phyloP scores from a whole-genome alignment of 208 protist species.

The Leptomonas seymouri region DNA sequence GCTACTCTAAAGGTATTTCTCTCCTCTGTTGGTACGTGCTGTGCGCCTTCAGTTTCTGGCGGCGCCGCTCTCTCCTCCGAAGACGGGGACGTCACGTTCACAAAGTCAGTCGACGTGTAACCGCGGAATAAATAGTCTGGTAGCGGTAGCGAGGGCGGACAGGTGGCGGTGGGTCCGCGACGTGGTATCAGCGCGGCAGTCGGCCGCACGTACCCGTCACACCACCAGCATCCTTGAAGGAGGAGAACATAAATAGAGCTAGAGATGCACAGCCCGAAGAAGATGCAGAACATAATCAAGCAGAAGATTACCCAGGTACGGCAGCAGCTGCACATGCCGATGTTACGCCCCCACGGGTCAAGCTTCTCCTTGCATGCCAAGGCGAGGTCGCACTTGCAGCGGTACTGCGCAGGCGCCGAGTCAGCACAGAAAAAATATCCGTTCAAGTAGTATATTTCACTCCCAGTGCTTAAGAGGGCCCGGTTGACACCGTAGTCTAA shows the following conservation, averaged over 20 bases:
- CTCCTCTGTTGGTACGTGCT: neutral
- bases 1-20: neutral
- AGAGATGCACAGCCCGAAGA: constrained; percentile 28
- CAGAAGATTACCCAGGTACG: constrained; percentile 55
- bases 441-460: constrained; percentile 17
- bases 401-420: constrained; percentile 21
- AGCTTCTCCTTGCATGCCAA: constrained; percentile 25
- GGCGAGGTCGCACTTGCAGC: constrained; percentile 32
- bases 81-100: constrained; percentile 22
- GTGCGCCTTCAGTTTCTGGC: neutral
- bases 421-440: constrained; percentile 39
- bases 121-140: constrained; percentile 66
- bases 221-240: constrained; percentile 62
- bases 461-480: constrained; percentile 1
- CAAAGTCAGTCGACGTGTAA: constrained; percentile 53
- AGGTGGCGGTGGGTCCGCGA: constrained; percentile 39
- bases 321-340: constrained; percentile 72
- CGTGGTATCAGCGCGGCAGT: constrained; percentile 44
- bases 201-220: constrained; percentile 52
- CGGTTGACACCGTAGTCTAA: constrained; percentile 25
- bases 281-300: constrained; percentile 29
- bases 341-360: constrained; percentile 51
- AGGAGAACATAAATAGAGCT: constrained; percentile 36
- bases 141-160: constrained; percentile 38
- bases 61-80: neutral